These are phyloP conservation scores for Epichloe coenophiala DNA, from an alignment of 2,329 filamentous ascomycete species.

Conservation along the genomic window DNA sequence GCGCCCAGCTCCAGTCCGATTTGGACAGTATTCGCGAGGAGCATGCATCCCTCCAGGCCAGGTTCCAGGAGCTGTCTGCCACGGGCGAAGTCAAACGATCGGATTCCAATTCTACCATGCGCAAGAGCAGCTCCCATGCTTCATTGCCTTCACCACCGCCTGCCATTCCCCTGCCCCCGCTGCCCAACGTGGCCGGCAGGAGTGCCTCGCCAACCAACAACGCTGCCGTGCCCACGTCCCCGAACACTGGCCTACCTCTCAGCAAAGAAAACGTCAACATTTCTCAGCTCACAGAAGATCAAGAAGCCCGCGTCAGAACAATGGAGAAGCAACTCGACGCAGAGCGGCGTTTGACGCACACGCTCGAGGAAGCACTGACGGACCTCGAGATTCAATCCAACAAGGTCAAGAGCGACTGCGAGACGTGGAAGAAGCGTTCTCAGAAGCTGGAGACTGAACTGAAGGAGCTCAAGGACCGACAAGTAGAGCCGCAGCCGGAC, in stretches of 20 bases:
- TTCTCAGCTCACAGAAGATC: constrained; percentile 79
- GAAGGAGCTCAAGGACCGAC: constrained; percentile 45
- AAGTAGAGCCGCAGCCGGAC: constrained; percentile 35
- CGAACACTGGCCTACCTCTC: constrained; percentile 51
- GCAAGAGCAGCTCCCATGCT: constrained; percentile 70
- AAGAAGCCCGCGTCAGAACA: constrained; percentile 85
- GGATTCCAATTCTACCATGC: constrained; percentile 56
- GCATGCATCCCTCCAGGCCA: constrained; percentile 61
- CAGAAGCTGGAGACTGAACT: constrained; percentile 59
- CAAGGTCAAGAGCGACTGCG: constrained; percentile 81
- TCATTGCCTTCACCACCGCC: constrained; percentile 89
- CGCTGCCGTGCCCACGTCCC: constrained; percentile 30
- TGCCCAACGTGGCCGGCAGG: constrained; percentile 47
- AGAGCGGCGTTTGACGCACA: constrained; percentile 91
- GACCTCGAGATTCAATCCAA: constrained; percentile 87
- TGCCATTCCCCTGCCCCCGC: constrained; percentile 85
- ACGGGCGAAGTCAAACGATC: constrained; percentile 40
- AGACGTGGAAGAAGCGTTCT: constrained; percentile 81
- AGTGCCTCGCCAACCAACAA: constrained; percentile 29
- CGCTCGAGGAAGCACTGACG: constrained; percentile 86
- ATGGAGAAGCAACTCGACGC: constrained; percentile 95
- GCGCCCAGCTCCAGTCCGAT: constrained; percentile 50
- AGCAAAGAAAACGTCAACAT: constrained; percentile 62
- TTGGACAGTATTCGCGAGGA: constrained; percentile 55
- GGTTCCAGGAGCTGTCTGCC: constrained; percentile 38